Evolutionary conservation across 306 rosid genomes (phyloP).

Genomic region (Prunus kanzakura): DNA sequence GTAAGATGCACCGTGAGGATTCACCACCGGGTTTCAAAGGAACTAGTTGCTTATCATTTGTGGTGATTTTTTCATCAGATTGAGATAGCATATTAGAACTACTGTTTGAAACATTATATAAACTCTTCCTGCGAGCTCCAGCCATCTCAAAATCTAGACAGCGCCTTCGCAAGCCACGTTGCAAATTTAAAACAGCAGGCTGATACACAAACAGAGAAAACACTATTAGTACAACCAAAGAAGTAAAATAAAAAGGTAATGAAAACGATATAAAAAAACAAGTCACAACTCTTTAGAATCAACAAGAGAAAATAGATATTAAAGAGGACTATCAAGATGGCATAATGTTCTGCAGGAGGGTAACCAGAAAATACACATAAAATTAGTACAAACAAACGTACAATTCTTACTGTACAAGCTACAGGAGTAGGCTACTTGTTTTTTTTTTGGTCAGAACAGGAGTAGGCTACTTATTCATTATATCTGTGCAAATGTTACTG

Average conservation of each 20-base stretch:
- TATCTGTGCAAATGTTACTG: conserved; percentile 5
- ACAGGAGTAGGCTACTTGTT: neutral
- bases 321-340: neutral
- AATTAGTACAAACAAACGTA: neutral
- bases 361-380: neutral
- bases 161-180: conserved; percentile 74
- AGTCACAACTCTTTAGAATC: neutral
- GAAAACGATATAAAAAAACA: neutral
- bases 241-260: neutral
- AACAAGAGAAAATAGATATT: neutral
- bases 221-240: conserved; percentile 3
- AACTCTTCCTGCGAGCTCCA: conserved; percentile 48
- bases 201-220: conserved; percentile 30
- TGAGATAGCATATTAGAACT: conserved; percentile 35
- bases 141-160: conserved; percentile 82
- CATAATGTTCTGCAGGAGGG: neutral
- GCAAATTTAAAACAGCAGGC: conserved; percentile 54
- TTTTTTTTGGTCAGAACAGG: neutral
- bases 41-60: conserved; percentile 42
- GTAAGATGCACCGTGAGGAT: conserved; percentile 47
- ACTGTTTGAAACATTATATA: conserved; percentile 38
- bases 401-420: neutral
- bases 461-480: neutral
- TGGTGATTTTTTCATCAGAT: conserved; percentile 41
- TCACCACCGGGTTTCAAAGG: conserved; percentile 41